These are phyloP conservation scores for Suhomyces bolitotheri DNA, from an alignment of 1,139 yeast genomes.

Conservation along the genomic window DNA sequence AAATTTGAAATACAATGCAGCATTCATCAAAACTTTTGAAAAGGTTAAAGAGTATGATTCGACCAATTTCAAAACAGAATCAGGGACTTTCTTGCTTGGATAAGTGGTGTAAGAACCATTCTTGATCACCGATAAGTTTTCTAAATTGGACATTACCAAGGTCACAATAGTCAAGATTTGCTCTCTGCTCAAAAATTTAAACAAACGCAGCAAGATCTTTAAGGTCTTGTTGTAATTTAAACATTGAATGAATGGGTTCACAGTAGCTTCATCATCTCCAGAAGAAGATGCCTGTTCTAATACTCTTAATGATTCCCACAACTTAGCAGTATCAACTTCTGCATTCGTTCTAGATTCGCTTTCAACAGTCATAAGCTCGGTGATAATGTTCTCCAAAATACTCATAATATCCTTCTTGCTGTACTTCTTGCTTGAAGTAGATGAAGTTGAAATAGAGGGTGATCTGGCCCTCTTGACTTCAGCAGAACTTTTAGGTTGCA, in stretches of 20 bases:
- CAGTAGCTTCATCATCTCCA: conserved; percentile 45
- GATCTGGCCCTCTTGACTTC: conserved; percentile 23
- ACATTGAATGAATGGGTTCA: conserved; percentile 83
- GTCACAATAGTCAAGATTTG: conserved; percentile 80
- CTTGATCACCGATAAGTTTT: conserved; percentile 75
- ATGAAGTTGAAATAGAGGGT: conserved; percentile 28
- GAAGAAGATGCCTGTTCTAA: conserved; percentile 50
- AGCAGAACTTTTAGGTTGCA: conserved; percentile 9
- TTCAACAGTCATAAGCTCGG: conserved; percentile 77
- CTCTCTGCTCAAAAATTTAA: conserved; percentile 76
- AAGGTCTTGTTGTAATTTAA: conserved; percentile 85
- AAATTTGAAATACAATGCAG: conserved; percentile 80
- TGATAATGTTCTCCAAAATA: conserved; percentile 74
- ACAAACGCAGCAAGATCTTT: conserved; percentile 84
- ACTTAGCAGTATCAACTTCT: conserved; percentile 52
- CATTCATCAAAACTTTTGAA: conserved; percentile 81
- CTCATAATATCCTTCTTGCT: conserved; percentile 49
- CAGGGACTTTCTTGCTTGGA: conserved; percentile 52
- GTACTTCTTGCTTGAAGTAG: conserved; percentile 35
- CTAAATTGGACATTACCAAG: conserved; percentile 78
- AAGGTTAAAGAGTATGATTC: conserved; percentile 82
- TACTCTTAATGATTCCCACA: conserved; percentile 82
- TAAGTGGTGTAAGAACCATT: conserved; percentile 77
- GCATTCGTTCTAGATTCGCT: conserved; percentile 73
- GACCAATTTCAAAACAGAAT: conserved; percentile 59